Evolutionary conservation across 176 grass and related monocot genomes (phyloP), one percentile per base, ranked within the genome.

Genomic region (Paspalum notatum): DNA sequence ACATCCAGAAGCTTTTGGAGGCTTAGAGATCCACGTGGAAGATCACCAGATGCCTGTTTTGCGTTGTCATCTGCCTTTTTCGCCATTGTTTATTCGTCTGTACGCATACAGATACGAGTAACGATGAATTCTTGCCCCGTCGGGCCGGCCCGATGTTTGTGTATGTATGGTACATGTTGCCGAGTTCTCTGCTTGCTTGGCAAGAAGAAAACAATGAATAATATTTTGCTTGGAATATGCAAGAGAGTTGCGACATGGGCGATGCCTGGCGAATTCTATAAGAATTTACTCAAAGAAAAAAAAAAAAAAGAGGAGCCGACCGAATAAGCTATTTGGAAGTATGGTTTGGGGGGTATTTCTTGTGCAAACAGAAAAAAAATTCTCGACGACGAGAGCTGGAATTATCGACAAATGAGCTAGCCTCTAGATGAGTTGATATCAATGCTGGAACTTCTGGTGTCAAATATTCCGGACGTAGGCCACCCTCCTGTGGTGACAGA

Each of bases 351-450:
- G 66, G 60, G 66, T 85, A 32, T 79, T 27, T 44, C 66, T 8
- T 14, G 58, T 13, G 58, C 26, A 38, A 59, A 59, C 63, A 81
- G 71, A 84, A 76, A 87, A 76, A 87, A 76, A 72, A 65, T 64
- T 44, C 51, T 25, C 13, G 65, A 54, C 27, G 47, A 13, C 15
- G 15, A 20, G 68, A 50, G 42, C 63, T 77, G 85, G 57, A 80
- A 57, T 62, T 80, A 56, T 87, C 70, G 84, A 80, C 75, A 76
- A 63, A 66, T 84, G 55, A 83, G 81, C 93, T 92, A 95, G 55
- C 93, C 89, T 87, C 93, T 79, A 87, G 87, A 92, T 58, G 88
- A 92, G 84, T 95, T 91, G 83, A 95, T 95, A 90, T 95, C 93
- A 62, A 95, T 92, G 87, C 7, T 89, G 57, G 87, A 87, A 81